Base-by-base conservation (phyloP, 257 asterid species). In the Thymus mandschuricus region DNA sequence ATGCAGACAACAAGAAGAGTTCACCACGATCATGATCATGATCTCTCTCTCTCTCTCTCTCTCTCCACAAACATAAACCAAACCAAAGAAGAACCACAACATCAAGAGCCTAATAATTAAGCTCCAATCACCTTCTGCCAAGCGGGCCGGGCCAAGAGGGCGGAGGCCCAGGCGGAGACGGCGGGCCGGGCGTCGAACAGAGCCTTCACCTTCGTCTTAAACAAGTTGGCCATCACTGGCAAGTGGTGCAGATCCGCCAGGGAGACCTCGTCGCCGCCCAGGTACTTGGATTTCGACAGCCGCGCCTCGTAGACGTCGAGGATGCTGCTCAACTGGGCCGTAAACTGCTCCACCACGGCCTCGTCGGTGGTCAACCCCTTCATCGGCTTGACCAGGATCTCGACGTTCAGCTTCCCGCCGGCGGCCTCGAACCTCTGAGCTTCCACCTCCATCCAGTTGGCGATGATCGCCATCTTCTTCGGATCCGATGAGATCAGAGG, bases 261-360 rank as follows among this genome's bases (percentile, higher is more conserved):
- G 0, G 85, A 65, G 81, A 50, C 81, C 0, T 64, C 46, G 0
- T 86, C 84, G 11, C 88, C 92, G 11, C 64, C 91, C 79, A 87
- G 62, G 66, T 81, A 88, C 72, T 83, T 85, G 0, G 86, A 83
- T 1, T 78, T 63, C 0, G 60, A 15, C 72, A 88, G 63, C 0
- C 89, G 78, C 2, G 78, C 60, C 66, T 88, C 96, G 60, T 88
- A 88, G 31, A 86, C 75, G 12, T 88, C 96, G 0, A 88, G 85
- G 58, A 86, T 83, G 3, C 31, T 30, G 13, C 61, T 84, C 1
- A 86, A 29, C 21, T 79, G 71, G 2, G 5, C 78, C 40, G 74
- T 55, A 65, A 71, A 21, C 34, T 66, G 46, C 2, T 70, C 82
- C 1, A 83, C 77, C 5, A 5, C 51, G 13, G 66, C 72, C 0